Percentiles rank a stretch among this genome's conserved stretches.
phyloP scores from a whole-genome alignment of 768 basidiomycete genomes.

The Collybia sp. region DNA sequence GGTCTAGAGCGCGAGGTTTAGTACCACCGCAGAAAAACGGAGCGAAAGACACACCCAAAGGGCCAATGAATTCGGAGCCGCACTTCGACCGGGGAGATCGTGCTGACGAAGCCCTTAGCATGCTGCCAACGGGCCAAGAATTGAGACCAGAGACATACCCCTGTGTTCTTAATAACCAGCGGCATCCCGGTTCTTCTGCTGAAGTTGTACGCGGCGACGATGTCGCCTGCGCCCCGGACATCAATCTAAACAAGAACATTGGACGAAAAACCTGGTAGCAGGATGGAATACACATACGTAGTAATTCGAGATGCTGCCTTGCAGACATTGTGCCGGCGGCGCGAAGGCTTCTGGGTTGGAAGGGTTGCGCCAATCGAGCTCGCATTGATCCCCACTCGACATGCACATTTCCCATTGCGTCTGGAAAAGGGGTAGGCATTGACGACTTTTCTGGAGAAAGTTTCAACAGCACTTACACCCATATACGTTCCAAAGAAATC shows the following conservation, averaged over 20 bases:
- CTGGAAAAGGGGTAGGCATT: constrained; percentile 7
- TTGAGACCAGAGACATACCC: constrained; percentile 25
- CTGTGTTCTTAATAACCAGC: constrained; percentile 47
- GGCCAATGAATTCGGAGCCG: constrained; percentile 34
- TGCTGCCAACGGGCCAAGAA: background rate
- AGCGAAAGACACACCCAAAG: constrained; percentile 33
- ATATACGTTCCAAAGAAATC: constrained; percentile 22
- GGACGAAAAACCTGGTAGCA: background rate
- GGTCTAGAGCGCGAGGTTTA: constrained; percentile 19
- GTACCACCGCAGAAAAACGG: background rate
- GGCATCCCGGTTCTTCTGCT: constrained; percentile 29
- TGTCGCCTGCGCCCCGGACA: constrained; percentile 32
- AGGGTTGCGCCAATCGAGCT: constrained; percentile 35
- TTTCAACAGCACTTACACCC: too few relatives aligned
- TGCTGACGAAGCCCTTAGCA: constrained; percentile 23
- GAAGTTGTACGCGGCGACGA: constrained; percentile 40
- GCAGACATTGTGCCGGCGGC: constrained; percentile 23
- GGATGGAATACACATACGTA: constrained; percentile 23
- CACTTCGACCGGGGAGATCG: constrained; percentile 45
- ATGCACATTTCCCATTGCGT: constrained; percentile 58
- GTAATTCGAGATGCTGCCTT: constrained; percentile 32
- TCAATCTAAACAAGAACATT: constrained; percentile 27
- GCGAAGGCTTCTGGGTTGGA: constrained; percentile 17
- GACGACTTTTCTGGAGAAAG: too few relatives aligned
- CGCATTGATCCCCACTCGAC: constrained; percentile 35